Conservation (phyloP, 2,329 filamentous ascomycete genomes). For the Ophiostoma triangulosporum region DNA sequence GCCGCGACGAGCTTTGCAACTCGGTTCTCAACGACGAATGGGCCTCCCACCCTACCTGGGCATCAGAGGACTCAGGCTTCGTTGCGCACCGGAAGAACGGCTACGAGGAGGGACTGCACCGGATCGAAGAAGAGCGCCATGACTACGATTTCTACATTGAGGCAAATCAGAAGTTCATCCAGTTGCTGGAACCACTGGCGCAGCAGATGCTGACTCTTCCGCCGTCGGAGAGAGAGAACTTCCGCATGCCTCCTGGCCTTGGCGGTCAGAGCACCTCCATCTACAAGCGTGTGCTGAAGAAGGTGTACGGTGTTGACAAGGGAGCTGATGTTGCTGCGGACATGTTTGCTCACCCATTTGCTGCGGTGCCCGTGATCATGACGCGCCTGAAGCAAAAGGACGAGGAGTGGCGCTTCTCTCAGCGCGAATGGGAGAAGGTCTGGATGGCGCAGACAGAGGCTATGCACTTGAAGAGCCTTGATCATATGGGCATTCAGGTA, state of each 20-base stretch:
- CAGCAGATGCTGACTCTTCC: slow-evolving; percentile 77
- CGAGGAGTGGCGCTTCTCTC: slow-evolving; percentile 90
- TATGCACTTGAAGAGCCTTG: slow-evolving; percentile 90
- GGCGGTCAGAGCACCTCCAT: slow-evolving; percentile 92
- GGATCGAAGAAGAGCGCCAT: slow-evolving; percentile 95
- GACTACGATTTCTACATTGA: slow-evolving; percentile 99
- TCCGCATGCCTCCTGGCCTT: slow-evolving; percentile 69
- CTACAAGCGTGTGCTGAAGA: slow-evolving; percentile 94
- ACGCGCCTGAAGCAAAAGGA: slow-evolving; percentile 88
- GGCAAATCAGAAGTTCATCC: slow-evolving; percentile 85
- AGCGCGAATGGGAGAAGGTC: slow-evolving; percentile 97
- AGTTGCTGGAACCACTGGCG: slow-evolving; percentile 86
- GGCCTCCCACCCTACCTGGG: slow-evolving; percentile 98
- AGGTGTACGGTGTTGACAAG: slow-evolving; percentile 78
- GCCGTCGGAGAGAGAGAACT: slow-evolving; percentile 55
- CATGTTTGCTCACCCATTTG: slow-evolving; percentile 71
- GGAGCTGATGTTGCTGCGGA: slow-evolving; percentile 77
- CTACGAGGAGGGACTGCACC: slow-evolving; percentile 84
- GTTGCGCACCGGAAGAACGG: slow-evolving; percentile 95
- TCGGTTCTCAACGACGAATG: slow-evolving; percentile 93
- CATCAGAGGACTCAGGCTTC: slow-evolving; percentile 93
- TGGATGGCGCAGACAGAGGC: slow-evolving; percentile 93
- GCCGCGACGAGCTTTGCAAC: slow-evolving; percentile 86
- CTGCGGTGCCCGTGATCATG: slow-evolving; percentile 78
- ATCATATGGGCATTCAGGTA: slow-evolving; percentile 87